phyloP scores from a whole-genome alignment of 345 rosid species.

The Arabidopsis arenosa region DNA sequence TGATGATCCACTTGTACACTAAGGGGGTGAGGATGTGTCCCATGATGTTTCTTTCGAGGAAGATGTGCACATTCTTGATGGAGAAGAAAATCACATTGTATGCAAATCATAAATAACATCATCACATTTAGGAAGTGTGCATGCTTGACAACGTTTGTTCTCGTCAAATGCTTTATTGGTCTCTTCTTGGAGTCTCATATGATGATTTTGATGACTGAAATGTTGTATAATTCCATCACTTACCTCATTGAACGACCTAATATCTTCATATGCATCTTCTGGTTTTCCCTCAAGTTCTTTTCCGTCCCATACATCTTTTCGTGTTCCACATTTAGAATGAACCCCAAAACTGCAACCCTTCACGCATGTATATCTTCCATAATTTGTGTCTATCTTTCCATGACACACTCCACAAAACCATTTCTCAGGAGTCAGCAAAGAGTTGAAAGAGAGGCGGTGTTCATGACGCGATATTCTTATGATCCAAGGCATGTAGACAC shows the following conservation, averaged over 20 bases:
- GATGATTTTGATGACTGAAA: slow-evolving; percentile 31
- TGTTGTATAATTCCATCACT: slow-evolving; percentile 14
- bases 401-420: slow-evolving; percentile 33
- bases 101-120: slow-evolving; percentile 28
- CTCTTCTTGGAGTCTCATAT: slow-evolving; percentile 14
- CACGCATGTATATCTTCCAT: slow-evolving; percentile 33
- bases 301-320: slow-evolving; percentile 32
- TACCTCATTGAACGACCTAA: not conserved
- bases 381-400: not conserved
- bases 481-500: not conserved
- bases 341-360: slow-evolving; percentile 19
- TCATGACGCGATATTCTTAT: slow-evolving; percentile 29
- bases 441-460: slow-evolving; percentile 12
- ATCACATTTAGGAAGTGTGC: slow-evolving; percentile 28
- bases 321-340: slow-evolving; percentile 37
- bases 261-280: slow-evolving; percentile 7
- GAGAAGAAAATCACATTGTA: slow-evolving; percentile 33
- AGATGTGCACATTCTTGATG: slow-evolving; percentile 41
- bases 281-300: slow-evolving; percentile 3
- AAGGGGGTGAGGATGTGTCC: slow-evolving; percentile 15
- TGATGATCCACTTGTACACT: not conserved
- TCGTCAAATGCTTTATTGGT: not conserved
- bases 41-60: slow-evolving; percentile 22
- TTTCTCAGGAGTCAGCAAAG: slow-evolving; percentile 18
- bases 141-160: slow-evolving; percentile 22